Percentiles rank a stretch among this genome's conserved stretches.
Evolutionary conservation across 1,139 yeast genomes (phyloP).

Genomic region (Taphrina betulina): DNA sequence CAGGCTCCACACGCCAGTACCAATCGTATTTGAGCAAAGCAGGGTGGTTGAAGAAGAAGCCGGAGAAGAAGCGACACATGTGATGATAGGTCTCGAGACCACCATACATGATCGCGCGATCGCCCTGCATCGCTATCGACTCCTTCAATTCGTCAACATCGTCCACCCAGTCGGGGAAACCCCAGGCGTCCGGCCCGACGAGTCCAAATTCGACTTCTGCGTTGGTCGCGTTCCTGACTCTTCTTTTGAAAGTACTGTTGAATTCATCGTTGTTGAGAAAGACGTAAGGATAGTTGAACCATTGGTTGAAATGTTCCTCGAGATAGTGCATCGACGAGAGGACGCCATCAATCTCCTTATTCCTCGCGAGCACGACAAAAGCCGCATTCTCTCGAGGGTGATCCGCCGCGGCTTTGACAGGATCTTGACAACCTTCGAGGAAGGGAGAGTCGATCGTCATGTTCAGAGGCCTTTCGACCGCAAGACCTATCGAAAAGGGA

Average conservation of each 20-base stretch:
- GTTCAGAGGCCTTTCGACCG: slow-evolving; percentile 19
- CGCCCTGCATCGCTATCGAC: slow-evolving; percentile 68
- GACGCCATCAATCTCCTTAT: slow-evolving; percentile 69
- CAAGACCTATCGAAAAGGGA: neutral
- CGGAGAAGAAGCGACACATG: slow-evolving; percentile 74
- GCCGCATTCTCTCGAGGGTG: slow-evolving; percentile 66
- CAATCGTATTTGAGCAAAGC: slow-evolving; percentile 67
- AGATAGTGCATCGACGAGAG: slow-evolving; percentile 65
- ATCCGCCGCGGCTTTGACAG: slow-evolving; percentile 27
- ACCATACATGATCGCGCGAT: slow-evolving; percentile 77
- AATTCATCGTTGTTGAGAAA: slow-evolving; percentile 79
- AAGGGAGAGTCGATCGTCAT: slow-evolving; percentile 23
- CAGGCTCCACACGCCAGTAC: slow-evolving; percentile 96
- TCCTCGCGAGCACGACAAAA: slow-evolving; percentile 77
- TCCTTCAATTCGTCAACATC: slow-evolving; percentile 51
- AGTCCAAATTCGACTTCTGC: slow-evolving; percentile 65
- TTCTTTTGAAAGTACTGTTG: slow-evolving; percentile 57
- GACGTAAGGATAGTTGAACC: slow-evolving; percentile 88
- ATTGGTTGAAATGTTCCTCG: slow-evolving; percentile 83
- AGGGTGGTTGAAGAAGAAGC: slow-evolving; percentile 70
- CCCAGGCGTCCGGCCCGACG: slow-evolving; percentile 58
- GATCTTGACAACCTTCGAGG: slow-evolving; percentile 32
- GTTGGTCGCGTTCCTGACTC: slow-evolving; percentile 53
- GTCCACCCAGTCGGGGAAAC: slow-evolving; percentile 50
- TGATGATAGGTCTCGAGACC: slow-evolving; percentile 68